Percentiles rank a stretch among this genome's conserved stretches.
Conservation (phyloP, 306 rosid genomes). For the Nissolia schottii region DNA sequence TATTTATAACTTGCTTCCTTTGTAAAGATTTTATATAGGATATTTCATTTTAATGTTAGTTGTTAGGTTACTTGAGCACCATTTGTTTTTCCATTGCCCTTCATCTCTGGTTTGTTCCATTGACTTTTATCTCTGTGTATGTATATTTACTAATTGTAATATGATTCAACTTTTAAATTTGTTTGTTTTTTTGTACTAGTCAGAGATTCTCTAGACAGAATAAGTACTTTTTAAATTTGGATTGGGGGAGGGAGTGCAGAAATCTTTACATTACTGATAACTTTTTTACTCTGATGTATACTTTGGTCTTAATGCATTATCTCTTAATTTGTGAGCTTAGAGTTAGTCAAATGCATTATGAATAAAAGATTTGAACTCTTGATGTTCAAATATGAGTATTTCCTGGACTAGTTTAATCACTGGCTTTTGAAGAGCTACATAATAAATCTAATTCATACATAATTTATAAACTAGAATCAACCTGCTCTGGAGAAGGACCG, state of each 20-base stretch:
- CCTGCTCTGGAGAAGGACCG: constrained; percentile 99
- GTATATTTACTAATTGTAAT: background rate
- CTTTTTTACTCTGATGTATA: background rate
- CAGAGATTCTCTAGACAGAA: background rate
- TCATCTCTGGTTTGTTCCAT: no score
- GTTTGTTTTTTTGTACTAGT: background rate
- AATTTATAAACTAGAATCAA: constrained; percentile 65
- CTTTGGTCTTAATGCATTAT: background rate
- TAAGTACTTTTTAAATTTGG: background rate
- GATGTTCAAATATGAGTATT: constrained; percentile 2
- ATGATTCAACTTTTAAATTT: background rate
- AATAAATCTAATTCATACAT: constrained; percentile 17
- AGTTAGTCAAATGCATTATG: background rate
- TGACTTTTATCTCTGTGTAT: no score
- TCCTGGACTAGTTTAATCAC: background rate
- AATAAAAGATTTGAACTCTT: background rate
- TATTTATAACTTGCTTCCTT: background rate
- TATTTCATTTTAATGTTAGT: background rate
- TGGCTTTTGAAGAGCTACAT: constrained; percentile 1
- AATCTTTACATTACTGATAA: background rate
- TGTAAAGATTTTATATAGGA: background rate
- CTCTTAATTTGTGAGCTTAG: background rate
- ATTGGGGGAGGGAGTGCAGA: background rate
- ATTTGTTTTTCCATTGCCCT: background rate
- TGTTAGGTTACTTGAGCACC: background rate